phyloP scores from a whole-genome alignment of 139 green algal species.

The Astrephomene gubernaculifera region DNA sequence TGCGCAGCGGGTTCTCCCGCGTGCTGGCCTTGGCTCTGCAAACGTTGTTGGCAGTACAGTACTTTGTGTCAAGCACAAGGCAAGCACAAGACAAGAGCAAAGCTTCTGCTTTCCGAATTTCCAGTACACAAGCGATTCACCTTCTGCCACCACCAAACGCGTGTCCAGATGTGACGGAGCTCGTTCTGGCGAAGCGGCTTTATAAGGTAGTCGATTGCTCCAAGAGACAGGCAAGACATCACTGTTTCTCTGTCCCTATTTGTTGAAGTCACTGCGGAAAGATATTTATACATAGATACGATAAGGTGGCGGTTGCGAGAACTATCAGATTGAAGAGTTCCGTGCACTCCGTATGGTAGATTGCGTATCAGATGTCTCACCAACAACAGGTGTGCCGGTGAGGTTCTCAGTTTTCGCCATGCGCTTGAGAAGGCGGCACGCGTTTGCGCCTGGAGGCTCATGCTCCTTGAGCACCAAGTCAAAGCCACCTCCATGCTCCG shows the following conservation, averaged over 20 bases:
- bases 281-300: neutral
- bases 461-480: conserved; percentile 85
- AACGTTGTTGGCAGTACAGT: too few relatives aligned
- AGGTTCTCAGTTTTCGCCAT: conserved; percentile 53
- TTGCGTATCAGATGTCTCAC: conserved; percentile 41
- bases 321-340: neutral
- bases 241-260: conserved; percentile 78
- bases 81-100: too few relatives aligned
- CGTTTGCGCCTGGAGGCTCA: conserved; percentile 68
- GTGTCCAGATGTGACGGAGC: conserved; percentile 87
- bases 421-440: conserved; percentile 65
- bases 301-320: neutral
- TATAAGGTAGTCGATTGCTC: conserved; percentile 89
- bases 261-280: conserved; percentile 72
- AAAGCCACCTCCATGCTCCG: conserved; percentile 36
- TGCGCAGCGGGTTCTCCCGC: neutral
- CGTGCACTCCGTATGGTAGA: neutral
- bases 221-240: conserved; percentile 81
- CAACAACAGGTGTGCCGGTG: conserved; percentile 63
- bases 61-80: too few relatives aligned
- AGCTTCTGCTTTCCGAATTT: too few relatives aligned
- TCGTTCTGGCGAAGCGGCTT: conserved; percentile 90
- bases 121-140: too few relatives aligned
- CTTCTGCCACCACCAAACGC: conserved; percentile 80
- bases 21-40: conserved; percentile 34